Evolutionary conservation across 306 rosid genomes (phyloP).

Genomic region (Psophocarpus tetragonolobus): DNA sequence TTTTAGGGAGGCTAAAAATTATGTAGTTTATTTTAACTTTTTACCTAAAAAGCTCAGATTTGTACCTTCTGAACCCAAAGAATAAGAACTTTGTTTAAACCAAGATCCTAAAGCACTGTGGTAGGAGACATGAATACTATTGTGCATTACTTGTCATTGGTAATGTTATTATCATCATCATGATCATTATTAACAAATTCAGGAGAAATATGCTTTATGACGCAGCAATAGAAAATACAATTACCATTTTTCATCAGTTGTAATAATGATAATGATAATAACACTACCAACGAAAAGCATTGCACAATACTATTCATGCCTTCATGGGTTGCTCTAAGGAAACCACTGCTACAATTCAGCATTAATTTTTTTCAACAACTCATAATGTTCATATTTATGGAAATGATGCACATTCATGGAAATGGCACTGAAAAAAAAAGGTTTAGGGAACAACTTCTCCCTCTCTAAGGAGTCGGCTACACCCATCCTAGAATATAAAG

Average conservation of each 20-base stretch:
- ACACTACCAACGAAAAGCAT: not conserved
- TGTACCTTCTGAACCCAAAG: not conserved
- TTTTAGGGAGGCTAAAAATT: not conserved
- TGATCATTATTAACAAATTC: no score
- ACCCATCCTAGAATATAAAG: not conserved
- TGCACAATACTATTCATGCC: not conserved
- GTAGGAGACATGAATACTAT: not conserved
- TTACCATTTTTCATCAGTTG: not conserved
- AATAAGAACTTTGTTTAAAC: not conserved
- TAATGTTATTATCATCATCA: no score
- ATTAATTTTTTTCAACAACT: not conserved
- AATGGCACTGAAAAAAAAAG: not conserved
- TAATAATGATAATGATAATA: not conserved
- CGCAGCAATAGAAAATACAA: not conserved
- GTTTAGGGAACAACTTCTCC: not conserved
- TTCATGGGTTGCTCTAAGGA: not conserved
- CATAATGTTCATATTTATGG: not conserved
- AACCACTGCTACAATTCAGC: not conserved
- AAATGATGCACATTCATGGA: not conserved
- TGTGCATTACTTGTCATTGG: no score
- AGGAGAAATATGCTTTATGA: not conserved
- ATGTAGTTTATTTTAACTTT: not conserved
- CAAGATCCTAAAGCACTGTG: not conserved
- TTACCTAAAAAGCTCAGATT: not conserved
- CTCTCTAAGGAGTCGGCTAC: slow-evolving; percentile 5